phyloP scores from a whole-genome alignment of 2,329 filamentous ascomycete genomes.

The Hypoxylon sp. region DNA sequence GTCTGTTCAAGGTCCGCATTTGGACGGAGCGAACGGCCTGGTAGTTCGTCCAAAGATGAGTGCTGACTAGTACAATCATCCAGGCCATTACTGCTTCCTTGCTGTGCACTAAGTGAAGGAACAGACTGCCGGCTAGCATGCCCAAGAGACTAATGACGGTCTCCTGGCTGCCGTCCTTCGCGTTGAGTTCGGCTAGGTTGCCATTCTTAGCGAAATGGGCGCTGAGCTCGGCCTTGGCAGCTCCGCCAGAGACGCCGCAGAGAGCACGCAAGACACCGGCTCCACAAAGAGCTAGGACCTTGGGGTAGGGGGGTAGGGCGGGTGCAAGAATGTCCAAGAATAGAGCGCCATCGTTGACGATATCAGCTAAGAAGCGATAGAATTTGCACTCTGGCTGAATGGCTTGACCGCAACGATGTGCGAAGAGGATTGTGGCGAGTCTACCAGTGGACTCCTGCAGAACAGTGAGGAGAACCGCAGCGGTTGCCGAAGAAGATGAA shows the following conservation, averaged over 20 bases:
- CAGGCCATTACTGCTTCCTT: constrained; percentile 79
- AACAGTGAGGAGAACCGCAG: constrained; percentile 84
- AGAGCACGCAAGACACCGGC: constrained; percentile 70
- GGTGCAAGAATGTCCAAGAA: constrained; percentile 88
- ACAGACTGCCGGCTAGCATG: constrained; percentile 84
- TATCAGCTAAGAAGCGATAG: constrained; percentile 86
- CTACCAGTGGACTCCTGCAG: constrained; percentile 85
- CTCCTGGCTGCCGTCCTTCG: constrained; percentile 91
- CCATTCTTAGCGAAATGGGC: constrained; percentile 90
- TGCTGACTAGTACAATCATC: constrained; percentile 77
- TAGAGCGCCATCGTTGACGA: constrained; percentile 90
- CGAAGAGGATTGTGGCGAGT: constrained; percentile 87
- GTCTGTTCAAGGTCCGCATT: constrained; percentile 87
- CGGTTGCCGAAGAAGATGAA: constrained; percentile 81
- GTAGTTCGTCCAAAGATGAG: constrained; percentile 89
- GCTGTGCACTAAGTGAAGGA: constrained; percentile 81
- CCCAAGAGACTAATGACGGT: constrained; percentile 91
- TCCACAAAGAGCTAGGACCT: constrained; percentile 63
- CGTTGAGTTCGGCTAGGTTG: constrained; percentile 93
- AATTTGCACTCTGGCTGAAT: constrained; percentile 93
- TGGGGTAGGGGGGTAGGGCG: constrained; percentile 69
- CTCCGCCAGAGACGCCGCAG: constrained; percentile 91
- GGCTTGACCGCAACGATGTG: constrained; percentile 82
- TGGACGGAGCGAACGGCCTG: constrained; percentile 85
- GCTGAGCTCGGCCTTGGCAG: constrained; percentile 89